Conservation (phyloP, 179 eudicot species). For the Camellia oleifera region DNA sequence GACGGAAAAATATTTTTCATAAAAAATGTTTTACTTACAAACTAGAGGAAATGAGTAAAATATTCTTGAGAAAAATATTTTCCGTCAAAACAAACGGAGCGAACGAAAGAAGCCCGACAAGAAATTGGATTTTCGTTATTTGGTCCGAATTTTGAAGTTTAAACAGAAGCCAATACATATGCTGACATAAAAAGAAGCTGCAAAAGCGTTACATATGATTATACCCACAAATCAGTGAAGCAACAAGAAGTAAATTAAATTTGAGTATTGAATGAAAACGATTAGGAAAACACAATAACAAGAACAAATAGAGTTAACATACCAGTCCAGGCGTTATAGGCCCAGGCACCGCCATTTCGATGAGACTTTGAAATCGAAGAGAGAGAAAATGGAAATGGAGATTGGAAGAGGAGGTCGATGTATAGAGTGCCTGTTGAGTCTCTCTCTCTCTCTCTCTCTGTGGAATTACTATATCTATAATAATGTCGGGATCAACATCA, state of each 20-base stretch:
- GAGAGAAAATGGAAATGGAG: conserved; percentile 2
- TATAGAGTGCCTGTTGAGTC: not conserved
- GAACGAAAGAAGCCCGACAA: too few species aligned
- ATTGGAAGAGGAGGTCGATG: not conserved
- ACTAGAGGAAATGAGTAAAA: too few species aligned
- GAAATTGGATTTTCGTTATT: too few species aligned
- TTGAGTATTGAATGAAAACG: not conserved
- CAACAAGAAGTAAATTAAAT: not conserved
- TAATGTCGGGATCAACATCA: not conserved
- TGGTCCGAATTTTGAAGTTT: too few species aligned
- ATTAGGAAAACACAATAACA: not conserved
- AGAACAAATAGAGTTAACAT: conserved; percentile 8
- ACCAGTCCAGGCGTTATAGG: conserved; percentile 87
- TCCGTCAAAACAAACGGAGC: too few species aligned
- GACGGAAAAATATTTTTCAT: too few species aligned
- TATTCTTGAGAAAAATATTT: too few species aligned
- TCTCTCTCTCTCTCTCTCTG: not conserved
- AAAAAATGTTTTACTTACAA: too few species aligned
- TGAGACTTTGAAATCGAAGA: not conserved
- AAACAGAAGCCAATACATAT: too few species aligned
- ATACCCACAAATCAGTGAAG: not conserved
- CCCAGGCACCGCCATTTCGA: conserved; percentile 59
- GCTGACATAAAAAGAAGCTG: too few species aligned
- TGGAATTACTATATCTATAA: too few species aligned
- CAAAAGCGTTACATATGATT: too few species aligned